A percentile compares a stretch with the other conserved stretches of the same genome.
Conservation (phyloP, 164 flowering plant species). For the Warburgia ugandensis region DNA sequence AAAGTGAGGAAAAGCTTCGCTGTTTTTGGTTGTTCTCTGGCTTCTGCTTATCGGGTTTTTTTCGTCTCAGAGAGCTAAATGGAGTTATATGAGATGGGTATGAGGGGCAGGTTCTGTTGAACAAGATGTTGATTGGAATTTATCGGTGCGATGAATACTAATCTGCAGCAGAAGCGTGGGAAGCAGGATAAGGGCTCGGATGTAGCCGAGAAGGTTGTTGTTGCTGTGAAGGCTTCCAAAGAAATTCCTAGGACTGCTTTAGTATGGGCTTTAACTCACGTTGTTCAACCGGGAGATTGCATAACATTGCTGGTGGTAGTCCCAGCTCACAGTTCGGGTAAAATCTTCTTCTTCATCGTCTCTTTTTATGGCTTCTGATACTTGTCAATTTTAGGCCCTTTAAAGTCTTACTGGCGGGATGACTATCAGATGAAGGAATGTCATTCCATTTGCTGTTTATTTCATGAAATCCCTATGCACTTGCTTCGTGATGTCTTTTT, state of each 20-base stretch:
- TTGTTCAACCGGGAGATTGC: constrained; percentile 94
- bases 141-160: constrained; percentile 14
- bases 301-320: constrained; percentile 83
- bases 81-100: too few relatives aligned
- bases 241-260: constrained; percentile 85
- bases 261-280: constrained; percentile 95
- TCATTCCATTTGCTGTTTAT: too few relatives aligned
- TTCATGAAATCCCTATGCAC: too few relatives aligned
- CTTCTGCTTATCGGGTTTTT: constrained; percentile 1
- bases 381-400: too few relatives aligned
- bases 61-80: too few relatives aligned
- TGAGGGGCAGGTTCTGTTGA: too few relatives aligned
- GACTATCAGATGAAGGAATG: too few relatives aligned
- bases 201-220: constrained; percentile 69
- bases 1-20: constrained; percentile 9
- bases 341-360: too few relatives aligned
- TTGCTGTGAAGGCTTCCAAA: constrained; percentile 89
- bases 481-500: too few relatives aligned
- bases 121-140: constrained; percentile 10
- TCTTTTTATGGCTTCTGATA: too few relatives aligned
- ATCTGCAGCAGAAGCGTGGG: constrained; percentile 33
- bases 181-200: constrained; percentile 43
- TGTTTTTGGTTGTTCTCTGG: constrained; percentile 1
- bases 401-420: too few relatives aligned
- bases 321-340: constrained; percentile 73